Evolutionary conservation across 2,329 filamentous ascomycete genomes (phyloP), one percentile per base, ranked within the genome.

Genomic region (Fusarium penzigii): DNA sequence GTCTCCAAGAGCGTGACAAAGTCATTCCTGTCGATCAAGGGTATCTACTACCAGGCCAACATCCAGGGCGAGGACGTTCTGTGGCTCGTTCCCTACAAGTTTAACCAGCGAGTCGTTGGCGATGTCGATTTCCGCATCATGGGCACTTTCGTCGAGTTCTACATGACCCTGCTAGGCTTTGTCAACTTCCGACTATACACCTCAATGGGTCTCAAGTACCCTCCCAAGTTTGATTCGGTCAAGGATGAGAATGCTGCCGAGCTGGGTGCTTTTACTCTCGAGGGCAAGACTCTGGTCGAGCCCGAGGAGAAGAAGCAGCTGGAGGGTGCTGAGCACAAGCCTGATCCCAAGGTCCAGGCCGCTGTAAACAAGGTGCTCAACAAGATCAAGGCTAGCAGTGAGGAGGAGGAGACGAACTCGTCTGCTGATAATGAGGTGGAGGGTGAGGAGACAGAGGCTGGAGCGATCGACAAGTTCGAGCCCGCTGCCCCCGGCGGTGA

Each of bases 121-220:
- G 94, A 99, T 72, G 89, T 99, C 59, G 94, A 99, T 73, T 99
- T 97, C 77, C 83, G 94, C 67, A 99, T 99, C 74, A 99, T 99
- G 94, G 93, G 91, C 53, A 99, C 94, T 5, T 99, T 99, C 69
- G 87, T 99, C 60, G 93, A 99, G 72, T 99, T 99, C 73, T 99
- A 99, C 79, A 96, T 95, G 66, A 97, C 93, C 5, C 81, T 99
- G 13, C 80, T 99, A 17, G 89, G 93, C 55, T 99, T 99, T 67
- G 86, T 97, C 75, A 97, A 99, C 80, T 99, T 92, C 80, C 82
- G 91, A 59, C 80, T 99, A 43, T 99, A 97, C 77, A 96, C 92
- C 1, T 87, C 90, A 1, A 79, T 96, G 58, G 94, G 94, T 9
- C 77, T 99, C 57, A 91, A 97, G 52, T 99, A 99, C 70, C 94